Conservation (phyloP, 2,329 filamentous ascomycete species). For the Fonsecaea erecta region DNA sequence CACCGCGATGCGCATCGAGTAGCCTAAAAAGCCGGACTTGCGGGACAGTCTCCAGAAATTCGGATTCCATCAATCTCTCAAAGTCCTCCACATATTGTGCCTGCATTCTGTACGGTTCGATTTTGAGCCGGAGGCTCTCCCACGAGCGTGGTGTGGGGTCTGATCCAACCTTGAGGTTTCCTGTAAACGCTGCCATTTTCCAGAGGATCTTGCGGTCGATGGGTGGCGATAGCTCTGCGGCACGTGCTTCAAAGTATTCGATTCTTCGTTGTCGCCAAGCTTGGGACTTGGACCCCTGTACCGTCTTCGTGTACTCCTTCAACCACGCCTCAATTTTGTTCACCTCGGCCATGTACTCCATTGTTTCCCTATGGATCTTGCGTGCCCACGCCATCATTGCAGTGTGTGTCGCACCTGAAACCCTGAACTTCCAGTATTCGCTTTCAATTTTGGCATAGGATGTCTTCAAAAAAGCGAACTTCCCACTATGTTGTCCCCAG, state of each 20-base stretch:
- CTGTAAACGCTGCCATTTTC: constrained; percentile 47
- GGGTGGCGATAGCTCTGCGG: constrained; percentile 44
- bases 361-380: constrained; percentile 20
- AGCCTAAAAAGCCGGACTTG: constrained; percentile 24
- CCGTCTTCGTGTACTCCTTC: constrained; percentile 4
- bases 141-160: constrained; percentile 40
- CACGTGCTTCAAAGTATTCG: constrained; percentile 44
- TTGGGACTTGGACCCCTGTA: neutral
- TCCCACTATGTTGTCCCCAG: constrained; percentile 15
- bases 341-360: constrained; percentile 26
- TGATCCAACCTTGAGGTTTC: constrained; percentile 44
- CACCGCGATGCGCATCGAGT: constrained; percentile 28
- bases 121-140: constrained; percentile 39
- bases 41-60: neutral
- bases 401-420: neutral
- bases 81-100: constrained; percentile 36
- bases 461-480: constrained; percentile 30
- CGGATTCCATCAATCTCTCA: constrained; percentile 20
- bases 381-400: constrained; percentile 22
- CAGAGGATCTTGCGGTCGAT: constrained; percentile 44
- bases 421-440: constrained; percentile 17
- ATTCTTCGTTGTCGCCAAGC: constrained; percentile 15
- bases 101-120: constrained; percentile 36
- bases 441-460: constrained; percentile 26
- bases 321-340: constrained; percentile 24